Evolutionary conservation across 768 basidiomycete species (phyloP).

Genomic region (Kwoniella mangroviensis): DNA sequence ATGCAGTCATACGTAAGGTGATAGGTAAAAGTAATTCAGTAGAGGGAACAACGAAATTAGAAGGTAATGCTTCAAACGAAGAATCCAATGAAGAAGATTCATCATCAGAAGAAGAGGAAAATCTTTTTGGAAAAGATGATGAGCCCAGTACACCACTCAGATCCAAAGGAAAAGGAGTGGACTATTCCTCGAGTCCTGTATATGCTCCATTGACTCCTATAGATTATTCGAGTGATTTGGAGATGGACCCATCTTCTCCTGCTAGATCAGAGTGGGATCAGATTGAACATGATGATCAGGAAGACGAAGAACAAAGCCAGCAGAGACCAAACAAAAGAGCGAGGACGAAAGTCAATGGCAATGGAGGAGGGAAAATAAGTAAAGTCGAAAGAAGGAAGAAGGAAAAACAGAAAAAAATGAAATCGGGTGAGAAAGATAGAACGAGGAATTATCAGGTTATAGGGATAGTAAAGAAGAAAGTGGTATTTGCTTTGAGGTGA

Average conservation of each 20-base stretch:
- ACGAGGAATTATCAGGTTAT: slow-evolving; percentile 55
- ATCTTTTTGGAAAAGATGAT: slow-evolving; percentile 12
- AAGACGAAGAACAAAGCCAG: slow-evolving; percentile 15
- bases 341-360: slow-evolving; percentile 7
- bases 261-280: slow-evolving; percentile 5
- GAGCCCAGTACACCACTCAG: not conserved
- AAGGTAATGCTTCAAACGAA: slow-evolving; percentile 34
- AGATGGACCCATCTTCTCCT: slow-evolving; percentile 36
- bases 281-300: slow-evolving; percentile 17
- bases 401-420: slow-evolving; percentile 17
- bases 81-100: slow-evolving; percentile 38
- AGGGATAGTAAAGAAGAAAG: slow-evolving; percentile 52
- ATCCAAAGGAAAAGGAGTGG: not conserved
- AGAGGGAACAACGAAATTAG: slow-evolving; percentile 1
- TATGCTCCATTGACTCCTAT: slow-evolving; percentile 30
- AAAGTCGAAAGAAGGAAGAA: slow-evolving; percentile 9
- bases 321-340: slow-evolving; percentile 6
- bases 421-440: slow-evolving; percentile 27
- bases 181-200: slow-evolving; percentile 26
- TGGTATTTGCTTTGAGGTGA: slow-evolving; percentile 55
- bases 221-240: slow-evolving; percentile 55
- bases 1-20: slow-evolving; percentile 68
- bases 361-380: slow-evolving; percentile 15
- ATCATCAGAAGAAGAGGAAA: slow-evolving; percentile 16
- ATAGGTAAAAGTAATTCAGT: not conserved